Percentiles rank a stretch among this genome's conserved stretches.
Evolutionary conservation across 1,284 basidiomycete species (phyloP).

Genomic region (Malassezia restricta): DNA sequence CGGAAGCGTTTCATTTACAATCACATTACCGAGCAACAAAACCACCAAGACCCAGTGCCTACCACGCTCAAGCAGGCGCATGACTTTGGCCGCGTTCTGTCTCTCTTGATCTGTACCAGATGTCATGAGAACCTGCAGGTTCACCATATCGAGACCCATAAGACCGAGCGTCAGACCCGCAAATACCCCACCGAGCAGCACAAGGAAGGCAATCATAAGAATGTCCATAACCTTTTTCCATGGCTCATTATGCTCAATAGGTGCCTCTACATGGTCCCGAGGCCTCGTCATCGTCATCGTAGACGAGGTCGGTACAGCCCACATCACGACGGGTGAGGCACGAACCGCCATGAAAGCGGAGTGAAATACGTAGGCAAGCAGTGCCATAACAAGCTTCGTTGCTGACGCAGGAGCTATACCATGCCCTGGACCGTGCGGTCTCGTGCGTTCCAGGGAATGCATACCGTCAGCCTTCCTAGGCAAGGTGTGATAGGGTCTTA

Average conservation of each 20-base stretch:
- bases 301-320: background rate
- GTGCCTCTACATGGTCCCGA: background rate
- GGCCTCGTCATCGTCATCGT: background rate
- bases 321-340: slow-evolving; percentile 3
- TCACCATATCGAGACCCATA: slow-evolving; percentile 88
- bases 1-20: slow-evolving; percentile 53
- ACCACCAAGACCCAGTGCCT: slow-evolving; percentile 84
- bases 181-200: slow-evolving; percentile 48
- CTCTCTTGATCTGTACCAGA: slow-evolving; percentile 60
- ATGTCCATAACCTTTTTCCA: slow-evolving; percentile 6
- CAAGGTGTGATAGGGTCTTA: too few species aligned
- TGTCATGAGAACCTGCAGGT: slow-evolving; percentile 69
- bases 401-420: background rate
- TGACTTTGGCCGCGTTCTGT: slow-evolving; percentile 48
- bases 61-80: slow-evolving; percentile 62
- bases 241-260: background rate
- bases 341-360: slow-evolving; percentile 1
- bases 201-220: slow-evolving; percentile 16
- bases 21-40: slow-evolving; percentile 71
- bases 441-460: too few species aligned
- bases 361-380: slow-evolving; percentile 6
- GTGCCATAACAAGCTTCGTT: slow-evolving; percentile 3
- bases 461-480: too few species aligned
- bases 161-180: slow-evolving; percentile 67
- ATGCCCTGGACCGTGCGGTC: background rate